Base-by-base conservation (phyloP, 495 filamentous ascomycete genomes). In the Aspergillus incahuasiensis region DNA sequence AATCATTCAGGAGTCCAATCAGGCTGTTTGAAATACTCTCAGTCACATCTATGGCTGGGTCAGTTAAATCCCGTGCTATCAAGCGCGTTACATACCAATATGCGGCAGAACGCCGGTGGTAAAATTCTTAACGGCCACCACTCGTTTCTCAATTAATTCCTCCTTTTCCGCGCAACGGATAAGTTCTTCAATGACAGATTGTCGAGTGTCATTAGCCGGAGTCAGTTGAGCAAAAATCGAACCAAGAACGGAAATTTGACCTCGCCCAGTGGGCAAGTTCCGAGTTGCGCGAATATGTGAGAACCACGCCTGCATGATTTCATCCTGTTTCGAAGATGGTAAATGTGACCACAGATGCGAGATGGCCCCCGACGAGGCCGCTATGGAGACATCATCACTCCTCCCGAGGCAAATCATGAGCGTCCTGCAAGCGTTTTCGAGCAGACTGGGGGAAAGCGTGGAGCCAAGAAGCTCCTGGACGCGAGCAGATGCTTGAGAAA, bases 1-100 rank as follows among this genome's bases (percentile, higher is more conserved):
- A 97, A 64, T 99, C 92, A 52, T 94, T 87, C 41, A 97, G 66
- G 9, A 86, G 59, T 65, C 75, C 19, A 57, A 71, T 28, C 80
- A 72, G 21, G 78, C 67, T 38, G 2, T 57, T 56, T 15, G 63
- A 59, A 38, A 76, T 55, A 40, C 20, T 57, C 42, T 68, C 56
- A 11, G 62, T 66, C 13, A 61, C 25, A 48, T 50, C 73, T 76
- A 18, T 21, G 2, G 16, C 15, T 34, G 12, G 6, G 38, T 70
- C 61, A 71, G 60, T 39, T n/a, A 28, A 28, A 19, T 6, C 5
- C 16, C 25, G 24, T 11, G 16, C 15, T 15, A 42, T 25, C 5
- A 15, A 18, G 2, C 15, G n/a, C n/a, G 21, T 6, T 47, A 46
- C 60, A 34, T 69, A 75, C 75, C 60, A 55, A 69, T 74, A 54